Evolutionary conservation across 179 eudicot genomes (phyloP), one percentile per base, ranked within the genome.

Genomic region (Corrigiola litoralis): DNA sequence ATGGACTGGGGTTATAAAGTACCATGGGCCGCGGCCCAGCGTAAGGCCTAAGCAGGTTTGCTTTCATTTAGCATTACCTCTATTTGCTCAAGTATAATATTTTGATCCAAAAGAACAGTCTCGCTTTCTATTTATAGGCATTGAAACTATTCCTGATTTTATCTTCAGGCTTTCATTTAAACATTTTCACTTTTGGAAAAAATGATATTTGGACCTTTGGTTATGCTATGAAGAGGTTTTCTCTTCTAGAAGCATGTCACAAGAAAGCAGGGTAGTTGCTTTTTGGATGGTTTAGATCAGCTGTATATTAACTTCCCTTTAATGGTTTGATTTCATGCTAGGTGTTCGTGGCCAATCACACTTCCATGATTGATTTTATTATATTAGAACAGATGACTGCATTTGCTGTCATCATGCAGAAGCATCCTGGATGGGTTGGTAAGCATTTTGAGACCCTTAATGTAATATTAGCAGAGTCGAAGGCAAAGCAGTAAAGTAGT

Each of bases 361-460:
- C 97, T 28, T 91, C 97, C 56, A 91, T 91, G 97, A 91, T 91
- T 70, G 97, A 91, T 71, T 91, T 88, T 79, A 83, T 88, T 52
- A 74, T 91, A 63, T 77, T 88, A 69, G 97, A 88, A 66, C 97
- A 91, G 74, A 91, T 91, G 96, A 88, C 96, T 73, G 96, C 96
- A 61, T 91, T 91, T 75, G 96, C 96, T 69, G 94, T 88, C 54
- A 91, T 88, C 36, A 91, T 91, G 97, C 97, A 91, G 74, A 91
- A 91, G 80, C 97, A 88, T 83, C 96, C 96, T 78, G 94, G 96
- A 56, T 91, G 97, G 97, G 96, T 91, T 69, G 97, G 97, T 91
- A 78, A 78, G 95, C 65, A 25, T 72, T 46, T 61, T n/a, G 10
- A 38, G 41, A 28, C 8, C 34, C 41, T 24, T 60, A 14, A 21